phyloP scores from a whole-genome alignment of 768 basidiomycete genomes.

The Auricularia sp. region DNA sequence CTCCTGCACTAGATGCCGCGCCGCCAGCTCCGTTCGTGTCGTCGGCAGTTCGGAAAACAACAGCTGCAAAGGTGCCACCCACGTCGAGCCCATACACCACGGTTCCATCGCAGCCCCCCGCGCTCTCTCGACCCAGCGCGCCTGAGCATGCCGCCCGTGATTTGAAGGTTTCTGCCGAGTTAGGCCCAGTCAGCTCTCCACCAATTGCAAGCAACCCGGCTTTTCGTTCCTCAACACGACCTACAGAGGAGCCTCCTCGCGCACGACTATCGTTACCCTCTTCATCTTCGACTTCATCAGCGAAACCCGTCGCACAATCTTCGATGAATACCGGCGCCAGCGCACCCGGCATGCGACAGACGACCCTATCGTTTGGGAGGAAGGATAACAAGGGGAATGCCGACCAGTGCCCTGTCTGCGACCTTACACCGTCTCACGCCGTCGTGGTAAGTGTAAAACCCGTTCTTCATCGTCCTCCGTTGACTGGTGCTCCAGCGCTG shows the following conservation, averaged over 20 bases:
- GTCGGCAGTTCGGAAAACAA: too few species aligned
- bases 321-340: neutral
- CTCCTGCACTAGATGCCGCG: neutral
- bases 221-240: neutral
- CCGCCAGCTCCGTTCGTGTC: neutral
- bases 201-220: neutral
- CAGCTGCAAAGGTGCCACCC: neutral
- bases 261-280: neutral
- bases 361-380: neutral
- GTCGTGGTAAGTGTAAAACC: neutral
- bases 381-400: neutral
- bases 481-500: constrained; percentile 47
- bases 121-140: neutral
- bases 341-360: neutral
- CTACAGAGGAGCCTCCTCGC: neutral
- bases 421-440: neutral
- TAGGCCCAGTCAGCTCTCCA: neutral
- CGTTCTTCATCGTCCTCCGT: constrained; percentile 26
- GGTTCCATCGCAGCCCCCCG: neutral
- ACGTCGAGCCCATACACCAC: constrained; percentile 24
- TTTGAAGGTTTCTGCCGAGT: neutral
- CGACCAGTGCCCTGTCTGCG: neutral
- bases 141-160: neutral
- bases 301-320: neutral
- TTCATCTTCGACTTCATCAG: neutral